Base-by-base conservation (phyloP, 2,329 filamentous ascomycete species). In the Diaporthe sp. region DNA sequence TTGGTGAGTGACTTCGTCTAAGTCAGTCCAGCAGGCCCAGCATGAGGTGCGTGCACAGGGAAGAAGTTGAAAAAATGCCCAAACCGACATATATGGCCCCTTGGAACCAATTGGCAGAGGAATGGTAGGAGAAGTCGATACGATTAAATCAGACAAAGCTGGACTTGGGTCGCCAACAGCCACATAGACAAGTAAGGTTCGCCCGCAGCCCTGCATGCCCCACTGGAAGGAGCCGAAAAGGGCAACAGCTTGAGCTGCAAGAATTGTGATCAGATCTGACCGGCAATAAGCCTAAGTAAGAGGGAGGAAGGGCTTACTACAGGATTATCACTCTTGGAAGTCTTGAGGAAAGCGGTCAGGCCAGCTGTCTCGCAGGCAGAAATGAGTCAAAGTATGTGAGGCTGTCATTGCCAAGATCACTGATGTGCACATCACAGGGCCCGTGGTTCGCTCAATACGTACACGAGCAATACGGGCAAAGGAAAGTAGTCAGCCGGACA, bases 401-500 rank as follows among this genome's bases (percentile, higher is more conserved):
- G 47, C 44, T 22, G 47, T 68, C 63, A 53, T 53, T 27, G 63
- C 63, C 63, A 51, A 66, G 63, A 22, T 25, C 22, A 27, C 10
- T 27, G 44, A 27, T 51, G 13, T 30, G 30, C 27, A 35, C 61
- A 50, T 66, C 61, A 51, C 44, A 37, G 44, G 63, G 63, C 22
- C 63, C 44, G 61, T n/a, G 42, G 12, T 6, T 35, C n/a, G 27
- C 42, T 44, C 42, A 50, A 50, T 22, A 17, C 61, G 39, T n/a
- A 66, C 51, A 51, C 63, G 63, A 66, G 19, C 39, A 32, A 51
- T 53, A 66, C 63, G 42, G 13, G 27, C 22, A 37, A 51, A 50
- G 19, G 22, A 44, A 12, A n/a, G 19, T n/a, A 51, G 63, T 68
- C 30, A 68, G 63, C 63, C 63, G 63, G 63, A 68, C 32, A 68